phyloP scores from a whole-genome alignment of 2,329 filamentous ascomycete species.

The Xylaria multiplex region DNA sequence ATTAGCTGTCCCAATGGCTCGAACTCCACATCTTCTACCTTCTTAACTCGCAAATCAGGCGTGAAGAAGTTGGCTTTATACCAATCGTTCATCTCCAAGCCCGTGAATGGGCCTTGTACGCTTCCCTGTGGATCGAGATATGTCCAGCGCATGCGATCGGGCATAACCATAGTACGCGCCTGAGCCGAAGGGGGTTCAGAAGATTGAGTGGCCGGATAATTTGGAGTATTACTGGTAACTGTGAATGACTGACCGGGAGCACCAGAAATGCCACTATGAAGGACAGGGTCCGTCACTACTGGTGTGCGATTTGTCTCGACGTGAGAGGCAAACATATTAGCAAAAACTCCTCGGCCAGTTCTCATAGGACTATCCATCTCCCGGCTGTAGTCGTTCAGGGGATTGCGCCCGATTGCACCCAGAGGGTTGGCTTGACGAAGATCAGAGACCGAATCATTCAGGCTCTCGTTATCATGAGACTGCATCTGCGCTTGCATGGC shows the following conservation, averaged over 20 bases:
- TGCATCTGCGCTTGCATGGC: constrained; percentile 95
- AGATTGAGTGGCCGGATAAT: constrained; percentile 51
- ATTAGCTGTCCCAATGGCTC: constrained; percentile 96
- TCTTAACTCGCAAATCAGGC: constrained; percentile 92
- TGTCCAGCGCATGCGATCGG: constrained; percentile 98
- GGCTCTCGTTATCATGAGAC: constrained; percentile 69
- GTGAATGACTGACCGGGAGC: constrained; percentile 49
- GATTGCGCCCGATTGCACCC: constrained; percentile 72
- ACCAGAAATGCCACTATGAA: constrained; percentile 42
- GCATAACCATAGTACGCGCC: constrained; percentile 96
- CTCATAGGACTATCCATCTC: constrained; percentile 71
- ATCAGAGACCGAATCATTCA: constrained; percentile 68
- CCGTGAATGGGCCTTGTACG: constrained; percentile 93
- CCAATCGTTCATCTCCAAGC: constrained; percentile 99
- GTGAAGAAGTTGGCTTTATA: constrained; percentile 99
- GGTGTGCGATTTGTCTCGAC: constrained; percentile 49
- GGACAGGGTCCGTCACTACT: constrained; percentile 48
- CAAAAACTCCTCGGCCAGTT: constrained; percentile 63
- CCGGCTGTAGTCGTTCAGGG: constrained; percentile 63
- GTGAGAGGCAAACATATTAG: constrained; percentile 61
- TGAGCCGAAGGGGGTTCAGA: constrained; percentile 69
- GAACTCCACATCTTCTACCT: constrained; percentile 91
- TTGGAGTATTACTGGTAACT: constrained; percentile 44
- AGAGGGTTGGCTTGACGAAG: constrained; percentile 70
- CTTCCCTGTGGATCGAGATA: constrained; percentile 95